phyloP scores from a whole-genome alignment of 352 stramenopile genomes.

The Elongisporangium anandrum region DNA sequence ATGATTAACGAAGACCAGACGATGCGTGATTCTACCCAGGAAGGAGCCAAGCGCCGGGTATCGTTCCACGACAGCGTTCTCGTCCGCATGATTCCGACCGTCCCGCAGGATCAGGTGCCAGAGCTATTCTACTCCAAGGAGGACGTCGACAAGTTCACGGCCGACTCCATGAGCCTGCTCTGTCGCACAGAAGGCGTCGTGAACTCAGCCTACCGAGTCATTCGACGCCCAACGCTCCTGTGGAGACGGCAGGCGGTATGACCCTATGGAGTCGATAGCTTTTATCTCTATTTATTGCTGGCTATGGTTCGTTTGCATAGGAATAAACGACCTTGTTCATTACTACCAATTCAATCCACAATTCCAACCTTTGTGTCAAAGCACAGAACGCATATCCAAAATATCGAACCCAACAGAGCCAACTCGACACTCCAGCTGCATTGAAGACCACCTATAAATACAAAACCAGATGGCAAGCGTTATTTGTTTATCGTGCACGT shows the following conservation, averaged over 20 bases:
- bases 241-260: constrained; percentile 26
- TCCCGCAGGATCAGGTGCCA: constrained; percentile 38
- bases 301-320: not conserved
- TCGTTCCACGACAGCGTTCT: constrained; percentile 58
- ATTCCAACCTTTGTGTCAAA: too few relatives aligned
- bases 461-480: not conserved
- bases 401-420: not conserved
- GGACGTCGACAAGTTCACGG: constrained; percentile 58
- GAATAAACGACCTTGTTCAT: not conserved
- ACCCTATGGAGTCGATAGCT: not conserved
- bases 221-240: constrained; percentile 26
- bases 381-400: not conserved
- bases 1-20: constrained; percentile 1
- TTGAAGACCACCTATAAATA: not conserved
- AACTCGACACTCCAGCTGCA: not conserved
- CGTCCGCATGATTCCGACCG: constrained; percentile 49
- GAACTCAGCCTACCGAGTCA: constrained; percentile 18
- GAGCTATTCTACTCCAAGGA: constrained; percentile 66
- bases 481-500: not conserved
- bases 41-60: constrained; percentile 26
- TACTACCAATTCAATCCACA: too few relatives aligned
- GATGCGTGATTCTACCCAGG: not conserved
- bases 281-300: not conserved
- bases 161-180: constrained; percentile 41
- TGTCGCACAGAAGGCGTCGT: constrained; percentile 54